Evolutionary conservation across 2,329 filamentous ascomycete species (phyloP).

Genomic region (Zymoseptoria ardabiliae): DNA sequence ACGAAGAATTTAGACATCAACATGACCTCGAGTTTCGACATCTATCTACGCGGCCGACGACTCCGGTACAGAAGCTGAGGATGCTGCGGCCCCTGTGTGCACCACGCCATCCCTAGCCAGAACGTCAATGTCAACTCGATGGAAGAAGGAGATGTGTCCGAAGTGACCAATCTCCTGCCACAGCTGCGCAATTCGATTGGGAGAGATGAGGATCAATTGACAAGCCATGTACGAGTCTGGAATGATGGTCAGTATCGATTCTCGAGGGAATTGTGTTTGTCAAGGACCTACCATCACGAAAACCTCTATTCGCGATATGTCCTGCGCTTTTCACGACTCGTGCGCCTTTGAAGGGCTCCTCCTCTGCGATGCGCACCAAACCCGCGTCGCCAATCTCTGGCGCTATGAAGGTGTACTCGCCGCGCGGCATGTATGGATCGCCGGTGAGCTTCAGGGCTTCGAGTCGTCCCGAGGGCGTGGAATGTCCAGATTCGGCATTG

Average conservation of each 20-base stretch:
- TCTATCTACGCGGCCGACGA: not conserved
- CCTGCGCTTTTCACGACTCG: constrained; percentile 65
- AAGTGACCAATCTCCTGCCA: constrained; percentile 58
- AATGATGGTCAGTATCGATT: constrained; percentile 3
- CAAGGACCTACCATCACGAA: constrained; percentile 56
- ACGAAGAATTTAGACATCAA: not conserved
- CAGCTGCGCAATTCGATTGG: constrained; percentile 71
- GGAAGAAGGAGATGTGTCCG: constrained; percentile 42
- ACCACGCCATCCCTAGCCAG: constrained; percentile 15
- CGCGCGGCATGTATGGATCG: constrained; percentile 81
- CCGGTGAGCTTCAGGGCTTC: constrained; percentile 88
- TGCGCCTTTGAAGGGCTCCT: constrained; percentile 64
- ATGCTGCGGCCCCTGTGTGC: not conserved
- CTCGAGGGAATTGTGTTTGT: not conserved
- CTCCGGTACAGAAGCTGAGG: not conserved
- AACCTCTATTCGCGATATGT: constrained; percentile 69
- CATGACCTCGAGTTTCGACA: not conserved
- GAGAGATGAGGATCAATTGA: constrained; percentile 70
- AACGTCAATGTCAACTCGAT: constrained; percentile 40
- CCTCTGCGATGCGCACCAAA: constrained; percentile 55
- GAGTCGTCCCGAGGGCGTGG: constrained; percentile 57
- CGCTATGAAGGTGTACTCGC: constrained; percentile 73
- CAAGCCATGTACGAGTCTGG: constrained; percentile 67
- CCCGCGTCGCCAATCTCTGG: constrained; percentile 67
- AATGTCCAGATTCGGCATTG: not conserved